Evolutionary conservation across 2,329 filamentous ascomycete genomes (phyloP).

Genomic region (Leptographium wingfieldii): DNA sequence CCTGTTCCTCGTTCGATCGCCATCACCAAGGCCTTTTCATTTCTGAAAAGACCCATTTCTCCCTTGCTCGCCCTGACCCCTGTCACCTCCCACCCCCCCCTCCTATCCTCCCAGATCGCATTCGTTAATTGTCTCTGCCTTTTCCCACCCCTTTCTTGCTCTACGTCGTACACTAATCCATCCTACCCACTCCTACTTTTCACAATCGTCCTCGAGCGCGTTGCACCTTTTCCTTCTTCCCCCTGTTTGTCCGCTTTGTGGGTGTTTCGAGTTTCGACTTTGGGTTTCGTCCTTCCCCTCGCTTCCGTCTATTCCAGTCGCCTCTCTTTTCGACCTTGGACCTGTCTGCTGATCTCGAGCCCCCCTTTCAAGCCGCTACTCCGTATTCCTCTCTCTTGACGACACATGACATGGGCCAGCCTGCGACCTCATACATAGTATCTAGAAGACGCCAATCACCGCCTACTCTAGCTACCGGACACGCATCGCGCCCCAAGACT

Average conservation of each 20-base stretch:
- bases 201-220: background rate
- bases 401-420: background rate
- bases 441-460: background rate
- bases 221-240: background rate
- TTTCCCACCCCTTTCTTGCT: background rate
- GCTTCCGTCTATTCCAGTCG: background rate
- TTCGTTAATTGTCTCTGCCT: background rate
- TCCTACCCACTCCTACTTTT: background rate
- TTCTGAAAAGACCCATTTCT: background rate
- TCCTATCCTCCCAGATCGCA: background rate
- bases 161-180: background rate
- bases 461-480: background rate
- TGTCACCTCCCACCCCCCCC: background rate
- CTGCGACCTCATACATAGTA: background rate
- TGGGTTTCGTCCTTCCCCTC: background rate
- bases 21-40: background rate
- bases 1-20: background rate
- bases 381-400: background rate
- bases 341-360: background rate
- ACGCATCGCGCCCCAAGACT: background rate
- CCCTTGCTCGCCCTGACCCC: background rate
- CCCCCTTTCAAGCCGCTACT: background rate
- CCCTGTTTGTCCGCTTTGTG: background rate
- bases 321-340: background rate
- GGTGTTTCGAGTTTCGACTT: background rate